These are phyloP conservation scores for Pseudogymnoascus sp. DNA, from an alignment of 2,329 filamentous ascomycete species.

Conservation along the genomic window DNA sequence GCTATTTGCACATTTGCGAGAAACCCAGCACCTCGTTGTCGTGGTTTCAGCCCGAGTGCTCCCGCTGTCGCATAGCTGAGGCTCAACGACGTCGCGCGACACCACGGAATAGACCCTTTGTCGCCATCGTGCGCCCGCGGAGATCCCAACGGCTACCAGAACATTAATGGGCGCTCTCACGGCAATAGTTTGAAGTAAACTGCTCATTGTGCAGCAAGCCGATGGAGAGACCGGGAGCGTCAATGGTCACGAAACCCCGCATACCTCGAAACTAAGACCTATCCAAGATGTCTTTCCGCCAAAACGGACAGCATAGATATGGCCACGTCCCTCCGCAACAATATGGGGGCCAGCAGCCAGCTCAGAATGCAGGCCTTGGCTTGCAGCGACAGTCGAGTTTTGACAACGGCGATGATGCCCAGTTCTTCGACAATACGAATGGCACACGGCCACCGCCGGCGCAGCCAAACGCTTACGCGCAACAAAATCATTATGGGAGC, in stretches of 20 bases:
- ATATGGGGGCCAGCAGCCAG: conserved; percentile 41
- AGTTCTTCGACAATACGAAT: conserved; percentile 38
- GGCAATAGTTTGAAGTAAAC: background rate
- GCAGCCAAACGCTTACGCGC: conserved; percentile 32
- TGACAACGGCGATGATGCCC: conserved; percentile 66
- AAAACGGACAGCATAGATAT: conserved; percentile 55
- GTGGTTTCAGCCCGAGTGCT: conserved; percentile 4
- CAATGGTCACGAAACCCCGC: conserved; percentile 8
- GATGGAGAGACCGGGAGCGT: background rate
- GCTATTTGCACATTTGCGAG: background rate
- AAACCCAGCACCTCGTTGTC: background rate
- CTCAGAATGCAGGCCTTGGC: conserved; percentile 33
- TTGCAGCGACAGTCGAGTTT: conserved; percentile 58
- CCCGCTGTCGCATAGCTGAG: conserved; percentile 8
- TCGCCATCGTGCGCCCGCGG: background rate
- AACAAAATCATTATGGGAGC: conserved; percentile 6
- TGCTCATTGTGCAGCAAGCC: conserved; percentile 6
- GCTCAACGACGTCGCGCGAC: conserved; percentile 9
- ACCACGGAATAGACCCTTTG: background rate
- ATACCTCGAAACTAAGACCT: conserved; percentile 5
- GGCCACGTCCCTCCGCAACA: conserved; percentile 60
- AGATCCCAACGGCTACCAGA: background rate
- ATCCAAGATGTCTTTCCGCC: conserved; percentile 51
- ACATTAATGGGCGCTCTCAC: background rate
- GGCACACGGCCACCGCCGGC: conserved; percentile 37